Conservation (phyloP, 2,329 filamentous ascomycete species). For the Cladosporium sp. region DNA sequence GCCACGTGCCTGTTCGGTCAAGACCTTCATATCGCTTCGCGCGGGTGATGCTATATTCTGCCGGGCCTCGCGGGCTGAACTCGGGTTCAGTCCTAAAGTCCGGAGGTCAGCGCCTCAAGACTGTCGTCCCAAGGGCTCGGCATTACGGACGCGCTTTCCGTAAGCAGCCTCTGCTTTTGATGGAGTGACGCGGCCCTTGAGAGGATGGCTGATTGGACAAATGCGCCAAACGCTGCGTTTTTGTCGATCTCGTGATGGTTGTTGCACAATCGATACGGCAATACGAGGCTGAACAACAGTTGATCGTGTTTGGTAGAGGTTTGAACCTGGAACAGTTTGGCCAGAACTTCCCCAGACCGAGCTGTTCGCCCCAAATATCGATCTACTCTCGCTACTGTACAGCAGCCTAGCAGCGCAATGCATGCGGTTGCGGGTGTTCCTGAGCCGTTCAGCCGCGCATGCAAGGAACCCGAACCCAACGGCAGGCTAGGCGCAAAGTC, state of each 20-base stretch:
- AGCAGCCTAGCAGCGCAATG: constrained; percentile 4
- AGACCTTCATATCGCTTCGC: background rate
- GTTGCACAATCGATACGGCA: background rate
- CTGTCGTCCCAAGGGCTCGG: constrained; percentile 18
- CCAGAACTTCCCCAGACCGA: background rate
- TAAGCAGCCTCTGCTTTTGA: background rate
- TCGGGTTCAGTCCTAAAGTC: background rate
- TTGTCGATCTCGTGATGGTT: background rate
- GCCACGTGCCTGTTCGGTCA: background rate
- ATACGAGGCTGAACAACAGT: background rate
- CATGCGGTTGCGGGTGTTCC: constrained; percentile 20
- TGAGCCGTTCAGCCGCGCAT: constrained; percentile 15
- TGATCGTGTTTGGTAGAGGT: background rate
- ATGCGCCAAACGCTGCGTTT: background rate
- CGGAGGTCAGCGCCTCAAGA: background rate
- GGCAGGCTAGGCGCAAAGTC: constrained; percentile 8
- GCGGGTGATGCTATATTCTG: background rate
- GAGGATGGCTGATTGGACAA: background rate
- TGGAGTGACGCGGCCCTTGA: constrained; percentile 11
- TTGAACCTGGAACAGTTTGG: background rate
- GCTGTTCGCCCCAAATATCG: background rate
- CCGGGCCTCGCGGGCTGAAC: background rate
- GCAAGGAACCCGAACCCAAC: constrained; percentile 17
- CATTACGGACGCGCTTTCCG: constrained; percentile 8
- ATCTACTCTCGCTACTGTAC: background rate